These are phyloP conservation scores for Trichoderma afroharzianum DNA, from an alignment of 2,329 filamentous ascomycete genomes.

Conservation along the genomic window DNA sequence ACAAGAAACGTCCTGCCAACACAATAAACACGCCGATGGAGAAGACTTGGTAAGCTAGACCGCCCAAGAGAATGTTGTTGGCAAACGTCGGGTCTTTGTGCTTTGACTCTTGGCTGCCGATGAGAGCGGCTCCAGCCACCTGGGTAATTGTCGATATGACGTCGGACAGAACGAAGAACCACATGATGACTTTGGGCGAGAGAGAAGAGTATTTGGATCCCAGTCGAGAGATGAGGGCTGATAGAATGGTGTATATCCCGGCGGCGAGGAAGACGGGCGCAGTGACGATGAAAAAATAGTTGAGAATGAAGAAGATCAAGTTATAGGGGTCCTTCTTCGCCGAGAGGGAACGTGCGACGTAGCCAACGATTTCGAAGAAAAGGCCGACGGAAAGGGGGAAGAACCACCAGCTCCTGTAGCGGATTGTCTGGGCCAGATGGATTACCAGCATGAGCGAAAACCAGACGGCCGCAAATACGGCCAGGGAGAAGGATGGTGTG, in stretches of 20 bases:
- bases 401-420: slow-evolving; percentile 45
- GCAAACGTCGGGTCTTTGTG: slow-evolving; percentile 46
- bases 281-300: slow-evolving; percentile 60
- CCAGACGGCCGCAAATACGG: slow-evolving; percentile 40
- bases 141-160: slow-evolving; percentile 52
- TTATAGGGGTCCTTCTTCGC: slow-evolving; percentile 50
- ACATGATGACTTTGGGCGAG: slow-evolving; percentile 45
- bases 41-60: slow-evolving; percentile 52
- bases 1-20: slow-evolving; percentile 40
- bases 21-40: slow-evolving; percentile 48
- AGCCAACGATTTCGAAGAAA: slow-evolving; percentile 48
- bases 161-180: slow-evolving; percentile 53
- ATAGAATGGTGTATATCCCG: slow-evolving; percentile 53
- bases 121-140: slow-evolving; percentile 51
- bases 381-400: slow-evolving; percentile 42
- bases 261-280: slow-evolving; percentile 57
- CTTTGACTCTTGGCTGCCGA: slow-evolving; percentile 47
- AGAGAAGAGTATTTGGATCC: slow-evolving; percentile 43
- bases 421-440: slow-evolving; percentile 36
- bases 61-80: slow-evolving; percentile 54
- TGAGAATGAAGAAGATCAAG: slow-evolving; percentile 53
- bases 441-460: slow-evolving; percentile 40
- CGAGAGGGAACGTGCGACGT: slow-evolving; percentile 46
- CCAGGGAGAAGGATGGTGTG: slow-evolving; percentile 44
- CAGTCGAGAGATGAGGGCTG: slow-evolving; percentile 44